These are phyloP conservation scores for Austroboletus novae-zelandiae DNA, from an alignment of 1,284 basidiomycete species.

Conservation along the genomic window DNA sequence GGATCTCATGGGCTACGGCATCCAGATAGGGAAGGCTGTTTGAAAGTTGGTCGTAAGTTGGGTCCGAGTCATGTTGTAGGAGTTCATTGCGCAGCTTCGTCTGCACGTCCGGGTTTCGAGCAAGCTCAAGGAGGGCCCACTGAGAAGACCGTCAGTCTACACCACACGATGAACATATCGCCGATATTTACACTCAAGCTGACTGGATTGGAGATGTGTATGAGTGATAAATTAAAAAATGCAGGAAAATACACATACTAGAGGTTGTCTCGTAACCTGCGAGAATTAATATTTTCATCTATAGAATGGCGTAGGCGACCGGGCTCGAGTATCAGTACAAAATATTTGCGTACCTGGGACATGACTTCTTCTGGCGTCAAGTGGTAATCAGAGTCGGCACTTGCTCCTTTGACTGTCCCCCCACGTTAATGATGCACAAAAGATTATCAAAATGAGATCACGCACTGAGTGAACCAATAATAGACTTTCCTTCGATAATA, in stretches of 20 bases:
- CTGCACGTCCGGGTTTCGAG: slow-evolving; percentile 27
- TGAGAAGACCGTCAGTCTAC: neutral
- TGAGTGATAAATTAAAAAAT: neutral
- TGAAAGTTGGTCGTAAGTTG: slow-evolving; percentile 23
- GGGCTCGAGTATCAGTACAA: neutral
- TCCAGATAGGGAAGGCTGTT: neutral
- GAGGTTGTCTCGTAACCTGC: slow-evolving; percentile 43
- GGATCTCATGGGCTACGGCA: neutral
- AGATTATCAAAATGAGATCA: neutral
- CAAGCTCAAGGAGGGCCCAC: slow-evolving; percentile 31
- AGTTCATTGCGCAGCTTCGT: slow-evolving; percentile 41
- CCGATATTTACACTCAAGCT: slow-evolving; percentile 19
- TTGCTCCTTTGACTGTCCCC: slow-evolving; percentile 35
- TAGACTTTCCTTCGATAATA: slow-evolving; percentile 37
- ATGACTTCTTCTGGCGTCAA: slow-evolving; percentile 67
- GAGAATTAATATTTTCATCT: slow-evolving; percentile 37
- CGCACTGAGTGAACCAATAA: slow-evolving; percentile 36
- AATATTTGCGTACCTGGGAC: slow-evolving; percentile 41
- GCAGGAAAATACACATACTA: slow-evolving; percentile 21
- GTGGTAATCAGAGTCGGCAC: slow-evolving; percentile 36
- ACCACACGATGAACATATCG: neutral
- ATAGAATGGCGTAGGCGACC: neutral
- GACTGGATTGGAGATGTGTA: slow-evolving; percentile 10
- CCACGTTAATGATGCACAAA: neutral
- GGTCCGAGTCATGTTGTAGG: slow-evolving; percentile 21